A percentile compares a stretch with the other conserved stretches of the same genome.
Conservation (phyloP, 2,329 filamentous ascomycete species). For the Microcyclosporella mali region DNA sequence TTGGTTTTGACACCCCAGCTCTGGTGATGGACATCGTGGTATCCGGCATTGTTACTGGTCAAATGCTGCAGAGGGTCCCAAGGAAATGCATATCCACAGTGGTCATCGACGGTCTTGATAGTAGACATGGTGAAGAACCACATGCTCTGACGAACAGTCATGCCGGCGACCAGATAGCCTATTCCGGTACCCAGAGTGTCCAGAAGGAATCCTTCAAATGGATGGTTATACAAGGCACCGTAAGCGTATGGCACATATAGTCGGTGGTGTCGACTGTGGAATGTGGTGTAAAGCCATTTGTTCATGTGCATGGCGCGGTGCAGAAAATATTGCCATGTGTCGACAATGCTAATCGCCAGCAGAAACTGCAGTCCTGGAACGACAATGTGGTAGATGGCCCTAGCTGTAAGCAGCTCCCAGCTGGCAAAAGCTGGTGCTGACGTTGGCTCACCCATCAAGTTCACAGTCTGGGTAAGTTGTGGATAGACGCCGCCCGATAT, state of each 20-base stretch:
- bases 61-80: conserved; percentile 91
- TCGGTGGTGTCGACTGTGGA: conserved; percentile 92
- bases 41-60: conserved; percentile 90
- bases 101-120: conserved; percentile 95
- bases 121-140: conserved; percentile 83
- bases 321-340: conserved; percentile 97
- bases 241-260: conserved; percentile 97
- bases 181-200: conserved; percentile 84
- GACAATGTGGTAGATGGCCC: conserved; percentile 69
- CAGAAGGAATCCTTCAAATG: conserved; percentile 85
- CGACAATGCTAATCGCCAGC: conserved; percentile 68
- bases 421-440: conserved; percentile 66
- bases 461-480: conserved; percentile 52
- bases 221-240: conserved; percentile 94
- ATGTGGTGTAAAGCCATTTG: conserved; percentile 88
- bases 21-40: conserved; percentile 98
- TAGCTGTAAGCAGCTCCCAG: conserved; percentile 74
- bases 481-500: conserved; percentile 79
- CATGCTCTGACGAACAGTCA: conserved; percentile 83
- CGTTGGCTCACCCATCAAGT: conserved; percentile 45
- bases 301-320: conserved; percentile 97
- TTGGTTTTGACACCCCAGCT: conserved; percentile 98
- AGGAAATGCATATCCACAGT: conserved; percentile 92
- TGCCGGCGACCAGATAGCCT: conserved; percentile 71
- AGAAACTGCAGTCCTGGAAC: conserved; percentile 74